phyloP scores from a whole-genome alignment of 331 rosid genomes.

The Spiraea crenata region DNA sequence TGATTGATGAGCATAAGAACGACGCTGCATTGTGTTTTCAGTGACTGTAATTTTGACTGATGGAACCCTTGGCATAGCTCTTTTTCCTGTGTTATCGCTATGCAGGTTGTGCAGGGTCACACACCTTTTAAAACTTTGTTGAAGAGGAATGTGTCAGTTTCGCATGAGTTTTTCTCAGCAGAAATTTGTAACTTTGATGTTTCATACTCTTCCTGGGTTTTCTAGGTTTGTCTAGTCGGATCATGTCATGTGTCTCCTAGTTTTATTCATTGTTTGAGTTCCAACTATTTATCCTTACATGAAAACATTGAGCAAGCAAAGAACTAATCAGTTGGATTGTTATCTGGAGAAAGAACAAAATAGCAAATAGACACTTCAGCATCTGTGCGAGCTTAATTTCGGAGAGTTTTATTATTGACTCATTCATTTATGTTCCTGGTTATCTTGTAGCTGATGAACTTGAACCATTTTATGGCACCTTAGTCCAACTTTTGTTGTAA shows the following conservation, averaged over 20 bases:
- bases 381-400: background rate
- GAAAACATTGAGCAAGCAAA: background rate
- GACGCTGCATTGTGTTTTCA: background rate
- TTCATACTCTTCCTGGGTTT: background rate
- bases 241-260: background rate
- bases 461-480: background rate
- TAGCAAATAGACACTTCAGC: background rate
- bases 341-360: background rate
- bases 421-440: background rate
- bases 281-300: background rate
- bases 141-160: constrained; percentile 13
- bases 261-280: background rate
- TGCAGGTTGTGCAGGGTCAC: constrained; percentile 33
- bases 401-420: background rate
- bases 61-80: constrained; percentile 29
- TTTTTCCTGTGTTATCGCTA: constrained; percentile 11
- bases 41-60: constrained; percentile 10
- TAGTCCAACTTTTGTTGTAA: background rate
- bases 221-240: background rate
- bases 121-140: constrained; percentile 30
- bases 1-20: background rate
- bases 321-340: background rate
- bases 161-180: background rate
- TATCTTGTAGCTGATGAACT: background rate
- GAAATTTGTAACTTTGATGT: background rate